Conservation (phyloP, 768 basidiomycete species). For the Clitopilus passeckerianus region DNA sequence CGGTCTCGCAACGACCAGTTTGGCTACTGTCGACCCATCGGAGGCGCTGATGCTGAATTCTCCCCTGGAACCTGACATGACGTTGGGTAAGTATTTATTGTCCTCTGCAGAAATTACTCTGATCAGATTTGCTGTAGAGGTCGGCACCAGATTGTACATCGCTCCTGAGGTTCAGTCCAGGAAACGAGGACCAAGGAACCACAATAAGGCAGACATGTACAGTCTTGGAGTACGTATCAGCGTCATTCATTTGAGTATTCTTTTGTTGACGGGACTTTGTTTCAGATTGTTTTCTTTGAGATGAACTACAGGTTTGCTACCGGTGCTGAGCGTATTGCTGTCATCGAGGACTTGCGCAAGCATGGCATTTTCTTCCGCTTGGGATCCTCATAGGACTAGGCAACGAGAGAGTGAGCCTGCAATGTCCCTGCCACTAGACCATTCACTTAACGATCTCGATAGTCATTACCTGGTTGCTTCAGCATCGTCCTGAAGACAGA, state of each 20-base stretch:
- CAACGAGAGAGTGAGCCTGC: constrained; percentile 63
- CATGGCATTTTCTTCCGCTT: constrained; percentile 73
- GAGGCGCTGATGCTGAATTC: constrained; percentile 47
- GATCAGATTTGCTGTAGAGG: constrained; percentile 41
- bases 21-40: constrained; percentile 74
- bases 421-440: background rate
- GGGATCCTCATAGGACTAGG: constrained; percentile 56
- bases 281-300: constrained; percentile 92
- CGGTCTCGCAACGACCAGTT: constrained; percentile 80
- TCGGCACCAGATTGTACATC: constrained; percentile 88
- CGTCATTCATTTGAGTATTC: background rate
- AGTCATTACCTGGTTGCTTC: constrained; percentile 80
- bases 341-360: constrained; percentile 74
- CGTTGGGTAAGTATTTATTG: constrained; percentile 44
- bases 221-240: constrained; percentile 70
- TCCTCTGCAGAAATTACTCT: background rate
- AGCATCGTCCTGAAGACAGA: constrained; percentile 74
- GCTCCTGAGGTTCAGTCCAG: constrained; percentile 83
- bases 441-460: background rate
- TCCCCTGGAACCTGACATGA: constrained; percentile 62
- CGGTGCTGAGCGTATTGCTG: constrained; percentile 76
- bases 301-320: constrained; percentile 89
- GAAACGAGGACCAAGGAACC: constrained; percentile 63
- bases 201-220: constrained; percentile 91
- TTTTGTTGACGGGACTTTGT: background rate